Base-by-base conservation (phyloP, 345 rosid genomes). In the Schrenkiella parvula region DNA sequence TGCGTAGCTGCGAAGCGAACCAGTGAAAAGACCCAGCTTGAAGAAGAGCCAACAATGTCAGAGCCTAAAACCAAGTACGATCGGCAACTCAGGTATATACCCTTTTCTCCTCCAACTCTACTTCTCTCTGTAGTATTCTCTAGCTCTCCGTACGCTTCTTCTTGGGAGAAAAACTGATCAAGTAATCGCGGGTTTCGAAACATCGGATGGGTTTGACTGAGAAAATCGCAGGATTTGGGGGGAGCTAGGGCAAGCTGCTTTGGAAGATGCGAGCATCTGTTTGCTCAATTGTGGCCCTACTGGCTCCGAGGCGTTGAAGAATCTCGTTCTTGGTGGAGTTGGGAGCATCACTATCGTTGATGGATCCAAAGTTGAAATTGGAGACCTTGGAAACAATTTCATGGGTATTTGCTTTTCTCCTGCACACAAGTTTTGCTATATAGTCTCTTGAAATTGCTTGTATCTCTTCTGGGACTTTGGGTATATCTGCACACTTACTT, bases 211-310 rank as follows among this genome's bases (percentile, higher is more conserved):
- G 14, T 37, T 15, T 41, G 28, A 37, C 26, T 59, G 47, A 15
- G 42, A 2, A 39, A 41, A 53, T 75, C 80, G 46, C 63, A 91
- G 99, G 89, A 91, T 95, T 58, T 91, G 99, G 96, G 99, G 99
- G 23, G 96, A 95, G 78, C 81, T 88, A 85, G 96, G 99, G 58
- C 97, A 89, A 79, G 79, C 89, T 3, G 95, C 93, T 32, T 80
- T 95, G 4, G 99, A 91, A 80, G 87, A 88, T 52, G 89, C 97
- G 44, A 89, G 96, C 56, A 86, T 91, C 68, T 95, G 99, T 82
- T 84, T 89, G 78, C 95, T 95, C 54, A 95, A 91, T 65, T 95
- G 99, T 78, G 97, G 99, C 39, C 99, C 99, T 41, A 91, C 99
- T 4, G 97, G 99, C 41, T 91, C 99, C 0, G 99, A 95, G 82